A percentile compares a stretch with the other conserved stretches of the same genome.
Conservation (phyloP, 23 red algal genomes). For the Agarophyton chilense region DNA sequence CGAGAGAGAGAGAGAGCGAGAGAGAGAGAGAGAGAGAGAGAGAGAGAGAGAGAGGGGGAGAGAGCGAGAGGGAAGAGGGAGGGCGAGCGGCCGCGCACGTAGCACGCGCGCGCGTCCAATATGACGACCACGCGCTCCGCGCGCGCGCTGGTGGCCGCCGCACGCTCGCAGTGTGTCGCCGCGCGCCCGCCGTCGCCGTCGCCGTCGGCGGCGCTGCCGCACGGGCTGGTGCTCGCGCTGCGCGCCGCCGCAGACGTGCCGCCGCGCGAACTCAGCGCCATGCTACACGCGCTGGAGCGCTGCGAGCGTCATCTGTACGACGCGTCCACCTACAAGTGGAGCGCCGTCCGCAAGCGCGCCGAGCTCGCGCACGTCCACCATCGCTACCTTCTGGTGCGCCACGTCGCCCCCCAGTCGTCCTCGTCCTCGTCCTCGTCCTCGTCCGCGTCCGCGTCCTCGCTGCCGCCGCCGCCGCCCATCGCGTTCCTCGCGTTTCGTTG, state of each 20-base stretch:
- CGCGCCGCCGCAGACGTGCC: not conserved
- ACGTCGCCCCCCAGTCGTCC: not conserved
- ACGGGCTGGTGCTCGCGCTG: not conserved
- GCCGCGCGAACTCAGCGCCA: not conserved
- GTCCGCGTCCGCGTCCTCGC: not conserved
- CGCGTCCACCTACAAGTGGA: constrained; percentile 12
- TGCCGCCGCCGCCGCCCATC: not conserved
- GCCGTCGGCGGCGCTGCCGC: not conserved
- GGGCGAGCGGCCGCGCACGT: too few relatives aligned
- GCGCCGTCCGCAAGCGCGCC: constrained; percentile 2
- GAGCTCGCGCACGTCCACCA: constrained; percentile 27
- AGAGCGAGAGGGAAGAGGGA: too few relatives aligned
- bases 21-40: too few relatives aligned
- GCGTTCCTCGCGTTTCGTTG: constrained; percentile 58
- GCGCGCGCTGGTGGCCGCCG: not conserved
- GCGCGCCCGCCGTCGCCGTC: not conserved
- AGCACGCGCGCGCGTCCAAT: too few relatives aligned
- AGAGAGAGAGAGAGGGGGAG: too few relatives aligned
- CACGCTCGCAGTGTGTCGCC: not conserved
- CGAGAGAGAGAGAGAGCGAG: too few relatives aligned
- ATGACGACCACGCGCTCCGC: not conserved
- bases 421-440: not conserved
- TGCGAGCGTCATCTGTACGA: constrained; percentile 11
- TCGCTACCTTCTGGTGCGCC: constrained; percentile 24
- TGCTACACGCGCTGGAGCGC: not conserved